These are phyloP conservation scores for Arabidopsis hybrid DNA, from an alignment of 441 rosid species.

Conservation along the genomic window DNA sequence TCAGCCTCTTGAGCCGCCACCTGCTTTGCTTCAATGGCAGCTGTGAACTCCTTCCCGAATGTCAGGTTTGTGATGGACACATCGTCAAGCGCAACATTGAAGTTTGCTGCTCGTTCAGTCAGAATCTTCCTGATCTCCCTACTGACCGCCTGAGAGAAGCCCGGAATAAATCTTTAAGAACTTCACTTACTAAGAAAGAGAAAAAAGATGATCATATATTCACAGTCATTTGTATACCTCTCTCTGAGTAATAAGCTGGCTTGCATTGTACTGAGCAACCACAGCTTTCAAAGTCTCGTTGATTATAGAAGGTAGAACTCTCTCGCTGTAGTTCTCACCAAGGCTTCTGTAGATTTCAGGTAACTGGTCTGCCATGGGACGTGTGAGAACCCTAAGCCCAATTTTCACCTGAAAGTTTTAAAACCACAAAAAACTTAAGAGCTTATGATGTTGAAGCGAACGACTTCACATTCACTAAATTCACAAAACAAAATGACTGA, in stretches of 20 bases:
- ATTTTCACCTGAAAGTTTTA: constrained; percentile 68
- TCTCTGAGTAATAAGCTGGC: constrained; percentile 94
- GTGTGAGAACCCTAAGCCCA: constrained; percentile 95
- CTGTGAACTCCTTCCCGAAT: constrained; percentile 90
- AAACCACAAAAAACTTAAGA: constrained; percentile 14
- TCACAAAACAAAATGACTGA: not conserved
- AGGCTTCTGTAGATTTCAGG: constrained; percentile 78
- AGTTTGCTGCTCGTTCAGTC: constrained; percentile 79
- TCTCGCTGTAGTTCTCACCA: constrained; percentile 90
- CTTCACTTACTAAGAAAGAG: constrained; percentile 16
- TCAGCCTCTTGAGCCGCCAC: constrained; percentile 97
- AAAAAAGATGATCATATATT: not conserved
- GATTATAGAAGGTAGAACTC: constrained; percentile 87
- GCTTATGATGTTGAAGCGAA: not conserved
- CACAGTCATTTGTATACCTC: constrained; percentile 56
- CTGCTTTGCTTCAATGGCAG: constrained; percentile 93
- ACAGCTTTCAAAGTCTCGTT: constrained; percentile 94
- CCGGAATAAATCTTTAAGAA: not conserved
- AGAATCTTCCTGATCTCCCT: constrained; percentile 83
- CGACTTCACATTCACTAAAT: not conserved
- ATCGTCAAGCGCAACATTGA: constrained; percentile 81
- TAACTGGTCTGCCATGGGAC: constrained; percentile 72
- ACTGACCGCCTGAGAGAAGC: constrained; percentile 64
- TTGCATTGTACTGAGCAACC: constrained; percentile 96
- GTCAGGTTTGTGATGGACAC: constrained; percentile 92